These are phyloP conservation scores for Corinectria fuckeliana DNA, from an alignment of 2,329 filamentous ascomycete genomes.

Conservation along the genomic window DNA sequence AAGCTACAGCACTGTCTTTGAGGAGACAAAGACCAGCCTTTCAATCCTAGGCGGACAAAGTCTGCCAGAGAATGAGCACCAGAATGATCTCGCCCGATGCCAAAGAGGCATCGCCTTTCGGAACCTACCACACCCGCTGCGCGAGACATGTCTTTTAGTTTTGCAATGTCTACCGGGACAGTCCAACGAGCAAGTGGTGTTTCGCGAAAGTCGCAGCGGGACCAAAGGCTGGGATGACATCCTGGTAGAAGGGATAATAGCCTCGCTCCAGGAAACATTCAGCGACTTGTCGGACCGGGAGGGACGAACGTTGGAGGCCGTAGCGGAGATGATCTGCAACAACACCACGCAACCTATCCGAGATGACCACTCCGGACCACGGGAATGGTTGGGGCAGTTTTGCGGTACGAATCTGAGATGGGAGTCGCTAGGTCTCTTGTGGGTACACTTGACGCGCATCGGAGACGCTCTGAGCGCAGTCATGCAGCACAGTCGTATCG, in stretches of 20 bases:
- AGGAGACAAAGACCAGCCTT: conserved; percentile 3
- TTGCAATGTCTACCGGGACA: conserved; percentile 4
- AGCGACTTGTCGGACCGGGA: not conserved
- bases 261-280: conserved; percentile 1
- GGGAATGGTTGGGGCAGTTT: conserved; percentile 45
- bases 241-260: not conserved
- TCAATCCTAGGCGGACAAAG: not conserved
- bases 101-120: conserved; percentile 1
- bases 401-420: conserved; percentile 45
- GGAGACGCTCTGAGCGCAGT: conserved; percentile 6
- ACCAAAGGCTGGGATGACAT: conserved; percentile 5
- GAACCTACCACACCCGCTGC: not conserved
- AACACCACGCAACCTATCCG: conserved; percentile 43
- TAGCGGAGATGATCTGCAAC: conserved; percentile 36
- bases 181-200: not conserved
- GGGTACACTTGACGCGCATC: conserved; percentile 21
- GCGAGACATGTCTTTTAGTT: conserved; percentile 13
- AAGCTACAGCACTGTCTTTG: not conserved
- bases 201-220: not conserved
- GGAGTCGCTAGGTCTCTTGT: conserved; percentile 47
- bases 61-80: no score
- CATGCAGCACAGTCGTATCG: not conserved
- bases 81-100: not conserved
- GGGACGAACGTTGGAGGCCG: not conserved
- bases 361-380: conserved; percentile 42